A percentile compares a stretch with the other conserved stretches of the same genome.
Conservation (phyloP, 805 yeast genomes). For the Metschnikowia kofuensis region DNA sequence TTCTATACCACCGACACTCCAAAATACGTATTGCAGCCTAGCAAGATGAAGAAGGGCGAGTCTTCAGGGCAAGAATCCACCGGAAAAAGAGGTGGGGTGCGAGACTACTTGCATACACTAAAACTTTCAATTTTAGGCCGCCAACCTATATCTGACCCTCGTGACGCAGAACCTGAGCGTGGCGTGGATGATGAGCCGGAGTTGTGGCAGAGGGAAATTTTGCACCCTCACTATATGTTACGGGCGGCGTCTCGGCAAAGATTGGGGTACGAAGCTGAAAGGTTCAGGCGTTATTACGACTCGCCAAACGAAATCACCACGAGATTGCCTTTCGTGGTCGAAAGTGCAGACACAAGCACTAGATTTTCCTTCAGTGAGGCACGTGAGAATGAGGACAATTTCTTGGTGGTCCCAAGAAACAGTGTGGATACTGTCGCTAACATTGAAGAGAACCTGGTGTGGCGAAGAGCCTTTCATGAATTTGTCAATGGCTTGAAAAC, state of each 20-base stretch:
- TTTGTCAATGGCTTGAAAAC: background rate
- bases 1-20: too few species aligned
- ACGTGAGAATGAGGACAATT: background rate
- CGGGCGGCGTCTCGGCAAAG: background rate
- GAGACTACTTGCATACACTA: too few species aligned
- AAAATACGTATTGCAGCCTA: too few species aligned
- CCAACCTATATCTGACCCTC: too few species aligned
- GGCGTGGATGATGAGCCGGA: background rate
- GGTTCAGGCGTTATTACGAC: background rate
- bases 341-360: background rate
- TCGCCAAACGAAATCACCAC: background rate
- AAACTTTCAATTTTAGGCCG: too few species aligned
- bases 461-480: background rate
- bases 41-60: too few species aligned
- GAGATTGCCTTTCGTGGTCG: background rate
- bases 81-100: too few species aligned
- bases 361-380: background rate
- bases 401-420: background rate
- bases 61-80: too few species aligned
- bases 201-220: background rate
- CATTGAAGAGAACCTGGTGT: background rate
- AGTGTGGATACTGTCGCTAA: background rate
- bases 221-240: background rate
- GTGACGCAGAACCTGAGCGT: background rate
- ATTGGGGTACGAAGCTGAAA: background rate